These are phyloP conservation scores for Fusarium xylarioides DNA, from an alignment of 2,329 filamentous ascomycete species.

Conservation along the genomic window DNA sequence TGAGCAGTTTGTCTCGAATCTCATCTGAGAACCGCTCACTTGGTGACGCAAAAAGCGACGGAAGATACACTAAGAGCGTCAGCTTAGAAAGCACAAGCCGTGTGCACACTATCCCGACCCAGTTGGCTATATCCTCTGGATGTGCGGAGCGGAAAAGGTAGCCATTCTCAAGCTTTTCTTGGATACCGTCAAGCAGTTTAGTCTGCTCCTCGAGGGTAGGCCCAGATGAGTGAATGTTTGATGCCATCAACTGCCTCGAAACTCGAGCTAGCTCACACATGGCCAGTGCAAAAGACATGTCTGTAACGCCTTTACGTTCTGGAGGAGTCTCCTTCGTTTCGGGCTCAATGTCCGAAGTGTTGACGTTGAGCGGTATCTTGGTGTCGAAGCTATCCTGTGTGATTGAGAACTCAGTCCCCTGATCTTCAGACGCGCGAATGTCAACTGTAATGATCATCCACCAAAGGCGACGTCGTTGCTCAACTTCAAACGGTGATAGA, in stretches of 20 bases:
- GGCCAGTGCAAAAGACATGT: slow-evolving; percentile 56
- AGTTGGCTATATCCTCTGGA: slow-evolving; percentile 46
- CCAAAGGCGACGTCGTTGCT: slow-evolving; percentile 70
- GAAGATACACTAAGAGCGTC: slow-evolving; percentile 63
- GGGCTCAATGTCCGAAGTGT: slow-evolving; percentile 60
- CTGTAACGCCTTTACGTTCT: slow-evolving; percentile 62
- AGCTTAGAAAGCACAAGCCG: slow-evolving; percentile 64
- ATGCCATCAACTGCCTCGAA: slow-evolving; percentile 51
- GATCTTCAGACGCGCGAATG: slow-evolving; percentile 66
- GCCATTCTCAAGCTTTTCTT: slow-evolving; percentile 51
- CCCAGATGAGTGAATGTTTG: slow-evolving; percentile 40
- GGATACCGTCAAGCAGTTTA: slow-evolving; percentile 56
- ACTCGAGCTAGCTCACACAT: slow-evolving; percentile 49
- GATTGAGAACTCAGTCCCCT: slow-evolving; percentile 62
- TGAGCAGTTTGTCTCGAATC: slow-evolving; percentile 56
- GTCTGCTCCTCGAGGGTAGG: slow-evolving; percentile 52
- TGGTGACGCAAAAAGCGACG: slow-evolving; percentile 55
- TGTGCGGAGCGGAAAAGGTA: slow-evolving; percentile 54
- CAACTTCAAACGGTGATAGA: slow-evolving; percentile 67
- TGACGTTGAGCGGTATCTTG: slow-evolving; percentile 64
- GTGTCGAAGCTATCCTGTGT: slow-evolving; percentile 60
- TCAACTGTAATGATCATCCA: slow-evolving; percentile 70
- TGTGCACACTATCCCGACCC: slow-evolving; percentile 49
- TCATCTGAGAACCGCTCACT: slow-evolving; percentile 50
- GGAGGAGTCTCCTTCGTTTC: slow-evolving; percentile 58